phyloP scores from a whole-genome alignment of 768 basidiomycete species.

The Neoboletus magnificus region DNA sequence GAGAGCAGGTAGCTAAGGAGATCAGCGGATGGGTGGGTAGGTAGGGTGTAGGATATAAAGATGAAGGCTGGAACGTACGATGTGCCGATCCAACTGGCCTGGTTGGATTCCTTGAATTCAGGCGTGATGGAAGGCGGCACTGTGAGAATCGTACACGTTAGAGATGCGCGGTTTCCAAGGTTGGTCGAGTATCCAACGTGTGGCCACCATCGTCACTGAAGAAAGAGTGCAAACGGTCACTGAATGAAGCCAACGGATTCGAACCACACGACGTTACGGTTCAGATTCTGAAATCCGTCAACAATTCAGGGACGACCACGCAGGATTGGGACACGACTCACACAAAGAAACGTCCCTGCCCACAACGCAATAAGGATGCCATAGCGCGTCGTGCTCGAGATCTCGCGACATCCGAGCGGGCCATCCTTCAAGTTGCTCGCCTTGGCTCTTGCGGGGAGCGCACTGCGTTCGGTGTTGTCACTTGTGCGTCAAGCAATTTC shows the following conservation, averaged over 20 bases:
- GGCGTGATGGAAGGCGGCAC: conserved; percentile 20
- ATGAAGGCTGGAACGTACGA: conserved; percentile 12
- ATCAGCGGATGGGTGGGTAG: neutral
- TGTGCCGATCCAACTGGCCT: conserved; percentile 29
- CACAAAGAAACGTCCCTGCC: conserved; percentile 68
- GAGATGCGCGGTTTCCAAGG: neutral
- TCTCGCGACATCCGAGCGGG: conserved; percentile 53
- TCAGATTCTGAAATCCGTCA: conserved; percentile 7
- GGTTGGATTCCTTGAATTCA: conserved; percentile 25
- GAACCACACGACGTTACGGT: conserved; percentile 7
- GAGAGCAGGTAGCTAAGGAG: conserved; percentile 59
- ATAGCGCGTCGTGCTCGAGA: conserved; percentile 53
- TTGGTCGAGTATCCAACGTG: conserved; percentile 1
- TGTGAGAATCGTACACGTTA: conserved; percentile 1
- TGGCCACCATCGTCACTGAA: conserved; percentile 26
- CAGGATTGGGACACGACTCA: conserved; percentile 33
- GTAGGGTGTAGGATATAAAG: too few relatives aligned
- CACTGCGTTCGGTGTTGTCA: conserved; percentile 24
- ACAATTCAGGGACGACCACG: neutral
- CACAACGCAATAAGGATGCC: conserved; percentile 68
- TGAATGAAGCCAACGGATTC: neutral
- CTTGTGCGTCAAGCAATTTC: too few relatives aligned
- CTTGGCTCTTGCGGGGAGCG: conserved; percentile 20
- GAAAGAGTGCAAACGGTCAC: neutral
- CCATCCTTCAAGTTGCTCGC: conserved; percentile 1